Conservation (phyloP, 805 yeast genomes). For the Tetrapisispora taiwanensis region DNA sequence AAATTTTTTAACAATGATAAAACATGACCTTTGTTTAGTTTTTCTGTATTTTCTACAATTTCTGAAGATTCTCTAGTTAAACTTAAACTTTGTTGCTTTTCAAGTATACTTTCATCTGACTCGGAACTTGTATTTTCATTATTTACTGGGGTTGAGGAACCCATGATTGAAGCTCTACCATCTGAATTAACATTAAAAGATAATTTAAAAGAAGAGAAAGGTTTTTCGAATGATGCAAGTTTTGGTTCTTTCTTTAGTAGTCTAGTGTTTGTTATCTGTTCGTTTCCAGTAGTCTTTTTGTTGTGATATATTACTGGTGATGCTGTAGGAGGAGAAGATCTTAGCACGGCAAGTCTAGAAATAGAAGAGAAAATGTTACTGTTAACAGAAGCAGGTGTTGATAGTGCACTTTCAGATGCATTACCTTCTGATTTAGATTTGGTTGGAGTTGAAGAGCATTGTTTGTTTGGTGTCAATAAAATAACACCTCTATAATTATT, state of each 20-base stretch:
- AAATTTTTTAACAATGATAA: conserved; percentile 22
- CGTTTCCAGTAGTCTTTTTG: background rate
- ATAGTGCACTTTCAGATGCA: background rate
- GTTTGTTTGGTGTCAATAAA: conserved; percentile 18
- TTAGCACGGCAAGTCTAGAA: conserved; percentile 4
- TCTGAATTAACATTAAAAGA: conserved; percentile 23
- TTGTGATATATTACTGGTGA: conserved; percentile 1
- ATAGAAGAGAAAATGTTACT: conserved; percentile 7
- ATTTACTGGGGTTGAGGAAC: conserved; percentile 2
- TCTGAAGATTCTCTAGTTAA: no score
- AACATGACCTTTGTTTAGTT: conserved; percentile 20
- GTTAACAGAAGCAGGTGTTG: conserved; percentile 6
- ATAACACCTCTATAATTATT: conserved; percentile 24
- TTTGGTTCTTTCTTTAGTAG: no score
- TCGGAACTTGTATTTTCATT: no score
- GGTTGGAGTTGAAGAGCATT: background rate
- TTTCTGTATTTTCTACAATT: conserved; percentile 1
- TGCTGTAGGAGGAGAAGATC: conserved; percentile 10
- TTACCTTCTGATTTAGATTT: background rate
- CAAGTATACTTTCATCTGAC: no score
- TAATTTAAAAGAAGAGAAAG: conserved; percentile 12
- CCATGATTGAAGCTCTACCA: conserved; percentile 28
- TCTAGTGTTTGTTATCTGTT: background rate
- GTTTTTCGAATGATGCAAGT: background rate
- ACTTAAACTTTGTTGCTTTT: no score